Conservation (phyloP, 2,329 filamentous ascomycete genomes). For the Pezicula neosporulosa region DNA sequence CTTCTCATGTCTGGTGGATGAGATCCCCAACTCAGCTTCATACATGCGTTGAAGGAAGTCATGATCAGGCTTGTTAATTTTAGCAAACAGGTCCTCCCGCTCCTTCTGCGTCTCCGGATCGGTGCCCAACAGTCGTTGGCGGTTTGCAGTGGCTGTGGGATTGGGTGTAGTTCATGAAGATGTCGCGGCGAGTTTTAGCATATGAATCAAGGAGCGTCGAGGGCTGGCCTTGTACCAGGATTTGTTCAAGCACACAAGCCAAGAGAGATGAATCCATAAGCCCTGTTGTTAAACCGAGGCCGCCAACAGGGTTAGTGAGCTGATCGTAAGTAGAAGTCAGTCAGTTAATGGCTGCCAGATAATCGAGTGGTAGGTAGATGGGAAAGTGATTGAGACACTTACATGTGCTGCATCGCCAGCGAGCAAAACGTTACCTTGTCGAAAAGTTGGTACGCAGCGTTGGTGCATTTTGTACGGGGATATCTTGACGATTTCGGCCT, state of each 20-base stretch:
- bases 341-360: no score
- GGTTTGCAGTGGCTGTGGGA: conserved; percentile 36
- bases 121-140: conserved; percentile 31
- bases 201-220: conserved; percentile 1
- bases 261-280: conserved; percentile 35
- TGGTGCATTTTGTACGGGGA: conserved; percentile 61
- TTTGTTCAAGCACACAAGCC: background rate
- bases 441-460: conserved; percentile 52
- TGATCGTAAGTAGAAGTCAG: no score
- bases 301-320: conserved; percentile 30
- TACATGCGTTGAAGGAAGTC: background rate
- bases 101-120: background rate
- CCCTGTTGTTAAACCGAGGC: conserved; percentile 43
- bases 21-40: background rate
- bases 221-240: background rate
- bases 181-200: background rate
- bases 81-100: background rate
- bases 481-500: conserved; percentile 31
- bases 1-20: background rate
- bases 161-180: conserved; percentile 3
- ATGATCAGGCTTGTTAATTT: background rate
- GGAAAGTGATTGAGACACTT: background rate
- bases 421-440: conserved; percentile 53
- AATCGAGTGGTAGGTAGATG: background rate
- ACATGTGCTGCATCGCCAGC: conserved; percentile 58